A percentile compares a stretch with the other conserved stretches of the same genome.
Evolutionary conservation across 2,329 filamentous ascomycete genomes (phyloP).

Genomic region (Penicillium sp.): DNA sequence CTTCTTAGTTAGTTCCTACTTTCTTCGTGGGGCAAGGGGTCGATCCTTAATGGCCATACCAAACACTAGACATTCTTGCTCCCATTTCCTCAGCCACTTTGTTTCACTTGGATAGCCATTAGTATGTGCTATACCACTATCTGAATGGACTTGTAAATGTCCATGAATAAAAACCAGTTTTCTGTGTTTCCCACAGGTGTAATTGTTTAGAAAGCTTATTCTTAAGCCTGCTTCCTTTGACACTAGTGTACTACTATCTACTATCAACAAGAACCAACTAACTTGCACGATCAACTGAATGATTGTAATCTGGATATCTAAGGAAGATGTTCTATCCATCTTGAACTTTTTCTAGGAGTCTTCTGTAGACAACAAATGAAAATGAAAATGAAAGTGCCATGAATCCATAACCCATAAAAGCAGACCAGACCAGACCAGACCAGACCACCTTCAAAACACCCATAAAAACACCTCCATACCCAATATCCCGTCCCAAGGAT

Average conservation of each 20-base stretch:
- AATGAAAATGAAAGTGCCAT: background rate
- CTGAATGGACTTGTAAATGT: background rate
- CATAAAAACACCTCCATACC: background rate
- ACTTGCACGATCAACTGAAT: conserved; percentile 1
- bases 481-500: background rate
- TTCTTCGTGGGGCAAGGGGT: conserved; percentile 29
- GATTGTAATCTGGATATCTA: conserved; percentile 1
- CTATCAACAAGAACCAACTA: background rate
- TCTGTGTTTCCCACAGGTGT: background rate
- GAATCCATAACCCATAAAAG: background rate
- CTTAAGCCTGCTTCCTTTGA: background rate
- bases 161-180: background rate
- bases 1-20: background rate
- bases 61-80: conserved; percentile 22
- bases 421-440: background rate
- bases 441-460: background rate
- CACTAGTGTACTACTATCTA: background rate
- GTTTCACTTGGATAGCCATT: background rate
- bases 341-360: background rate
- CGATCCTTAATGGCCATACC: conserved; percentile 24
- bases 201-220: background rate
- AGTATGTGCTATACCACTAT: no score
- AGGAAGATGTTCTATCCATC: background rate
- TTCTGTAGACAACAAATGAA: background rate
- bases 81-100: conserved; percentile 4